Evolutionary conservation across 2,329 filamentous ascomycete genomes (phyloP).

Genomic region (Trichoderma polysporum): DNA sequence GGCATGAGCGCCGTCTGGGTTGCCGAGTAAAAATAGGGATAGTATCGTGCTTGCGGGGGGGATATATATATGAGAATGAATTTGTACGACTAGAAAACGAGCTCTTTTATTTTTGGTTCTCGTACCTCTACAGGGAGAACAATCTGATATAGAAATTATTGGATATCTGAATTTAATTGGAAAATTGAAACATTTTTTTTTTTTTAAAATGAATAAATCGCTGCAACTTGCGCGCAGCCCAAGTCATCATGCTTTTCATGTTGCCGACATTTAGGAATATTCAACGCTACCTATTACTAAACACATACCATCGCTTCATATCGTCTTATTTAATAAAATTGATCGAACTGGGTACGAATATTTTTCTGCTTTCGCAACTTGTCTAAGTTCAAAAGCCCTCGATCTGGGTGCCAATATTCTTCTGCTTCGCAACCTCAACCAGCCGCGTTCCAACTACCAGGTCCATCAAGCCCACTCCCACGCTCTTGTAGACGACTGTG

Average conservation of each 20-base stretch:
- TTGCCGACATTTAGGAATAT: not conserved
- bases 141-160: not conserved
- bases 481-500: constrained; percentile 68
- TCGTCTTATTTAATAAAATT: constrained; percentile 22
- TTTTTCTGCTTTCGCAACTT: constrained; percentile 55
- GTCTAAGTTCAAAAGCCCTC: constrained; percentile 34
- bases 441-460: constrained; percentile 60
- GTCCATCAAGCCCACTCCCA: constrained; percentile 67
- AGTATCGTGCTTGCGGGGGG: no score
- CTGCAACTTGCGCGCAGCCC: no score
- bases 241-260: not conserved
- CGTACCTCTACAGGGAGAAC: not conserved
- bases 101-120: not conserved
- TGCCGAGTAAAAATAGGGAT: constrained; percentile 63
- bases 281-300: not conserved
- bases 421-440: constrained; percentile 54
- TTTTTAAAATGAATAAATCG: not conserved
- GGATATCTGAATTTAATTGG: not conserved
- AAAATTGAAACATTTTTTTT: not conserved
- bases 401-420: constrained; percentile 54
- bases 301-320: not conserved
- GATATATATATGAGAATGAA: not conserved
- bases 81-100: constrained; percentile 9
- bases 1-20: constrained; percentile 98
- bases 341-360: constrained; percentile 52